These are phyloP conservation scores for Akanthomyces uredinophilus DNA, from an alignment of 2,329 filamentous ascomycete genomes.

Conservation along the genomic window DNA sequence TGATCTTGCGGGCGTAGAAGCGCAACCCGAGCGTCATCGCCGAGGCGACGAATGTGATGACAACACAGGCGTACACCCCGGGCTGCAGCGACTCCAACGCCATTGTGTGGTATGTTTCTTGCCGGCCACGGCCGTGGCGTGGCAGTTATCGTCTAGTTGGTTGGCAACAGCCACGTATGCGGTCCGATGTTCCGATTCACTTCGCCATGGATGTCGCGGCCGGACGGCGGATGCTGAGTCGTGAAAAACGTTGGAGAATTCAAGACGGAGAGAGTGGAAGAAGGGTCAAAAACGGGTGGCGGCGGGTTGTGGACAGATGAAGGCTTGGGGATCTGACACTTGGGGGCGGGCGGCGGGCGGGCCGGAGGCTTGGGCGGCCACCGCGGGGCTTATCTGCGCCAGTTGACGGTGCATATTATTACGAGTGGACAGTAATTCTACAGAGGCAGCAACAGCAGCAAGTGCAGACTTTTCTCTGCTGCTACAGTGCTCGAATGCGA, in stretches of 20 bases:
- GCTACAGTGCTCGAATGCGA: too few relatives aligned
- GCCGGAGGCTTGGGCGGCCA: background rate
- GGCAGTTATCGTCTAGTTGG: background rate
- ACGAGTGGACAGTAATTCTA: background rate
- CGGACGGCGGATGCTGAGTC: too few relatives aligned
- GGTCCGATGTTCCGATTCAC: too few relatives aligned
- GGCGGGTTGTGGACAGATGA: too few relatives aligned
- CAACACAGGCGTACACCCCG: conserved; percentile 12
- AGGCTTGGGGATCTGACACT: background rate
- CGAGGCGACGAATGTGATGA: conserved; percentile 2
- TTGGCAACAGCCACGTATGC: background rate
- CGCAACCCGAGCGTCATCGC: conserved; percentile 10
- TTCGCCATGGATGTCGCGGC: too few relatives aligned
- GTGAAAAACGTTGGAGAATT: too few relatives aligned
- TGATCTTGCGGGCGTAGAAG: conserved; percentile 15
- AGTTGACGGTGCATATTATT: background rate
- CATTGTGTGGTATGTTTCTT: background rate
- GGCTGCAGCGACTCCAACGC: background rate
- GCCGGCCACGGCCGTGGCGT: background rate
- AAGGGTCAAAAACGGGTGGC: too few relatives aligned
- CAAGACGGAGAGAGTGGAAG: too few relatives aligned
- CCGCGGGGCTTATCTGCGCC: background rate
- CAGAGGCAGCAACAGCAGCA: too few relatives aligned
- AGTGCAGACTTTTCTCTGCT: too few relatives aligned
- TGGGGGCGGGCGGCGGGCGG: background rate